Evolutionary conservation across 805 yeast species (phyloP).

Genomic region (Starmerella asiatica): DNA sequence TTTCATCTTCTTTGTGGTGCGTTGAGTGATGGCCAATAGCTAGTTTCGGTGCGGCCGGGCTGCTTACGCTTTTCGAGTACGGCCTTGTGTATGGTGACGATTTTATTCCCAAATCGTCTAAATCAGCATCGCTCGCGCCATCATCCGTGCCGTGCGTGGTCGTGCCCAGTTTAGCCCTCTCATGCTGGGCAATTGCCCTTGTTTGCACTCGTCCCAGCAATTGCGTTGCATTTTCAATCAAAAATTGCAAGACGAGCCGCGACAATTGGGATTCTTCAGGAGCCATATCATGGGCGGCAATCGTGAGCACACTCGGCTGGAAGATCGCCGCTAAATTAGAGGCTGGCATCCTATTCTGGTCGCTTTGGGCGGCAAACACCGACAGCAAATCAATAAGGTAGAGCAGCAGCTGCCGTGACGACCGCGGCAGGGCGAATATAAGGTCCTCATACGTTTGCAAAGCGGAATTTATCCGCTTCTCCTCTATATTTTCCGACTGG

Average conservation of each 20-base stretch:
- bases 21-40: too few relatives aligned
- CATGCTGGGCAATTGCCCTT: constrained; percentile 26
- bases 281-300: constrained; percentile 81
- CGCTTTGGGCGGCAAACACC: constrained; percentile 66
- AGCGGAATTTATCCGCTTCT: constrained; percentile 5
- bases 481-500: not conserved
- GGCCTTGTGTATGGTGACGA: not conserved
- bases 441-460: constrained; percentile 56
- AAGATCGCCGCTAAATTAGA: constrained; percentile 88
- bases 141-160: not conserved
- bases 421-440: constrained; percentile 57
- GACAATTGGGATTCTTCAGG: constrained; percentile 86
- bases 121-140: constrained; percentile 1
- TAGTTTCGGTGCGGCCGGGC: constrained; percentile 19
- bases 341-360: constrained; percentile 78
- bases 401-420: constrained; percentile 67
- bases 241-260: constrained; percentile 72
- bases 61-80: constrained; percentile 24
- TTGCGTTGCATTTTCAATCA: constrained; percentile 73
- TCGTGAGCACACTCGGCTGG: constrained; percentile 91
- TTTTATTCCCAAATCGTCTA: not conserved
- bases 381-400: constrained; percentile 78
- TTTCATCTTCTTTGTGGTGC: not conserved
- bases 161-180: constrained; percentile 1
- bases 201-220: constrained; percentile 41